phyloP scores from a whole-genome alignment of 2,329 filamentous ascomycete species.

The Clonostachys rosea region DNA sequence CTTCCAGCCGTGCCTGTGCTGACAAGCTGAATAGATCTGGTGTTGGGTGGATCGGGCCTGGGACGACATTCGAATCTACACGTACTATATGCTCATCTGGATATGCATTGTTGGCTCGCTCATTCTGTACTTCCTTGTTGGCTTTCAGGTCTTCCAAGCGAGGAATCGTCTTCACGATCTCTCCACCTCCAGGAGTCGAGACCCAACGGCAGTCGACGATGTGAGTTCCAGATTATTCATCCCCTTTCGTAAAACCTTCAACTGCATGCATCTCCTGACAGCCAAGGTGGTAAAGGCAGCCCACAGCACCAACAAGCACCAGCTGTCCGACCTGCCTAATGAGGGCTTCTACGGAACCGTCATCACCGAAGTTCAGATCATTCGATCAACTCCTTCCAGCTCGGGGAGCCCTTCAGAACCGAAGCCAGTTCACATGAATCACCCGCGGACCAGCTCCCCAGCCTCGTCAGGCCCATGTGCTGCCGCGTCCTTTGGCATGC shows the following conservation, averaged over 20 bases:
- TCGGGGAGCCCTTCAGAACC: conserved; percentile 5
- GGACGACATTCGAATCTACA: conserved; percentile 53
- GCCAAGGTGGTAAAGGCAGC: neutral
- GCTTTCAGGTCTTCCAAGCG: conserved; percentile 55
- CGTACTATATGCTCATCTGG: conserved; percentile 60
- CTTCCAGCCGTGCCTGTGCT: neutral
- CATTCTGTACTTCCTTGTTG: conserved; percentile 51
- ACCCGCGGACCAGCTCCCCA: neutral
- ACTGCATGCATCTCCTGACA: neutral
- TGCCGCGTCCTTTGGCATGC: neutral
- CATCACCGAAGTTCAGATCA: conserved; percentile 47
- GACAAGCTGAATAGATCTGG: conserved; percentile 41
- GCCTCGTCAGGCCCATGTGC: neutral
- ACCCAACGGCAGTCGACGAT: conserved; percentile 21
- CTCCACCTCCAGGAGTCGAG: conserved; percentile 24
- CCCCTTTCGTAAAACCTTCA: neutral
- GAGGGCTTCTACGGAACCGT: conserved; percentile 42
- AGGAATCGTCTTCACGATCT: conserved; percentile 51
- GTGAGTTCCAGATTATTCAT: conserved; percentile 11
- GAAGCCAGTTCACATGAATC: neutral
- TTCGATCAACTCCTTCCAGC: conserved; percentile 13
- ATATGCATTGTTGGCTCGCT: conserved; percentile 51
- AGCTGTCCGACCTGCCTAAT: conserved; percentile 13
- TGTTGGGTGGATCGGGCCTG: conserved; percentile 54
- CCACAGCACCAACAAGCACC: neutral